phyloP scores from a whole-genome alignment of 306 rosid genomes.

The Trichosanthes cucumerina region DNA sequence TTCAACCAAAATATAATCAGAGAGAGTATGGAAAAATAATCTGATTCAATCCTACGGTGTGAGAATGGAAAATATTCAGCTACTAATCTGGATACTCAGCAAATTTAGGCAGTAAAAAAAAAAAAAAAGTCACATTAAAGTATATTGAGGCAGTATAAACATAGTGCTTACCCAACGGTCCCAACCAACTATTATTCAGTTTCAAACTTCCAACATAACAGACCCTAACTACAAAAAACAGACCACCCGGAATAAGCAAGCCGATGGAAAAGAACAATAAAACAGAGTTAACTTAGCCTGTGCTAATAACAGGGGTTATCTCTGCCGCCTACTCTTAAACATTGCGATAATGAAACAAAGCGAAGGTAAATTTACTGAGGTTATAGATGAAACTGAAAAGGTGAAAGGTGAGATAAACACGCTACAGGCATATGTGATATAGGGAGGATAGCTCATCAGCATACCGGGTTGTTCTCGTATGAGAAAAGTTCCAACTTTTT shows the following conservation, averaged over 20 bases:
- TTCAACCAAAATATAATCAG: background rate
- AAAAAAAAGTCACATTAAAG: no score
- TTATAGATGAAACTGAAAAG: background rate
- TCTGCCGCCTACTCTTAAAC: background rate
- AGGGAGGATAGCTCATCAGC: constrained; percentile 19
- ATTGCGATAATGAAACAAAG: background rate
- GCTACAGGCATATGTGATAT: background rate
- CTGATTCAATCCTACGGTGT: background rate
- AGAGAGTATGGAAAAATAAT: background rate
- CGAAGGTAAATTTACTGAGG: background rate
- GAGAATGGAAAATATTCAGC: background rate
- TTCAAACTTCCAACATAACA: background rate
- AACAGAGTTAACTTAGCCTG: background rate
- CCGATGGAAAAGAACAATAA: background rate
- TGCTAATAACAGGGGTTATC: background rate
- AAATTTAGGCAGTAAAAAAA: background rate
- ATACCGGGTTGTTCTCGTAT: constrained; percentile 70
- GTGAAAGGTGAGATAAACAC: background rate
- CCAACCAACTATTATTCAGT: background rate
- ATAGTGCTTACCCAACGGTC: background rate
- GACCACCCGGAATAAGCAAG: background rate
- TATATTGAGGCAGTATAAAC: background rate
- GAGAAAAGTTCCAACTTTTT: constrained; percentile 75
- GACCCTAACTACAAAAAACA: background rate
- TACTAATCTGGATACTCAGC: background rate